Conservation (phyloP, 495 filamentous ascomycete species). For the Aspergillus avenaceus region DNA sequence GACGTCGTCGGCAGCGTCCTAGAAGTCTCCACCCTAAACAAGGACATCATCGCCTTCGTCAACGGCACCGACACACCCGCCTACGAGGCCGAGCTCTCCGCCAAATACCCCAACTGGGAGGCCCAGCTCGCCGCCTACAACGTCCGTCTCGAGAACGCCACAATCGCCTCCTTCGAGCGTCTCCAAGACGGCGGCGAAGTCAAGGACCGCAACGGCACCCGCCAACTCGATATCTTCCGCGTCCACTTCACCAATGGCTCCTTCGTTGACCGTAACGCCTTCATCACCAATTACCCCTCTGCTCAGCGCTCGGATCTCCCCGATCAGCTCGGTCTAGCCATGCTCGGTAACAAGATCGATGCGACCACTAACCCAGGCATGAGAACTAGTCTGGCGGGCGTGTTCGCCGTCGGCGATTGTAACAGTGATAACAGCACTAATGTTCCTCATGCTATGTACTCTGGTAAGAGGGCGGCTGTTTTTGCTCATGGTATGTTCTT, state of each 20-base stretch:
- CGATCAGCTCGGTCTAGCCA: conserved; percentile 35
- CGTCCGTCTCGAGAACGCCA: conserved; percentile 51
- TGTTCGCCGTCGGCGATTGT: conserved; percentile 54
- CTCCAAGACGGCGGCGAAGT: conserved; percentile 36
- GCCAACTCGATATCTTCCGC: conserved; percentile 46
- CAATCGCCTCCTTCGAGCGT: conserved; percentile 43
- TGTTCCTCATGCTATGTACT: conserved; percentile 57
- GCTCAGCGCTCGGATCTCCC: conserved; percentile 37
- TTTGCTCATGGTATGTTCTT: conserved; percentile 49
- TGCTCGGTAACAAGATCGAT: conserved; percentile 42
- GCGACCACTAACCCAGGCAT: conserved; percentile 29
- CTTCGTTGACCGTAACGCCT: conserved; percentile 40
- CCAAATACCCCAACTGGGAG: conserved; percentile 40
- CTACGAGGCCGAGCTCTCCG: conserved; percentile 30
- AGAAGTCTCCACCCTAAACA: conserved; percentile 45
- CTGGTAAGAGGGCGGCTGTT: conserved; percentile 53
- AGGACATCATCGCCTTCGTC: conserved; percentile 44
- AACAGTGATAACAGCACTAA: conserved; percentile 56
- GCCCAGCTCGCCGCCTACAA: conserved; percentile 43
- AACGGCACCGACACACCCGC: conserved; percentile 50
- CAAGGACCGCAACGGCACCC: conserved; percentile 31
- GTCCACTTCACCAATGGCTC: conserved; percentile 48
- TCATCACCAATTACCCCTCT: conserved; percentile 47
- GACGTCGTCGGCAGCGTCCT: conserved; percentile 40
- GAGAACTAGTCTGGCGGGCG: conserved; percentile 46